phyloP scores from a whole-genome alignment of 441 rosid genomes.

The Gossypium davidsonii region DNA sequence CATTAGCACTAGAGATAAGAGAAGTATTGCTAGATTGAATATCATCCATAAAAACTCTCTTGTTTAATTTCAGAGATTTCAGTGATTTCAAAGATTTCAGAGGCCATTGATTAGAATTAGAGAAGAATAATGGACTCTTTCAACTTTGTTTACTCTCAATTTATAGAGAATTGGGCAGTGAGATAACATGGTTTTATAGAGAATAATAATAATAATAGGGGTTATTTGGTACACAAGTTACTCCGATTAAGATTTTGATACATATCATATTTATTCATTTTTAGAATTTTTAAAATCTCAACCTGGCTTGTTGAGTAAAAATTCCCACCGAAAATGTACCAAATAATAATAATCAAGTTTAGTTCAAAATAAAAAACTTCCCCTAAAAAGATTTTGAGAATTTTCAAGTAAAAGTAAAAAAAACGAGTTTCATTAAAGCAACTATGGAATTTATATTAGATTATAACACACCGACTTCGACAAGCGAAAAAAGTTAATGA shows the following conservation, averaged over 20 bases:
- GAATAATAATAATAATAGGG: neutral
- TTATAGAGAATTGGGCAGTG: neutral
- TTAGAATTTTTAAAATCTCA: too few species aligned
- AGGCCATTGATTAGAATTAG: neutral
- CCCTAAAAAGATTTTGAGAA: too few species aligned
- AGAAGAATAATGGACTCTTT: neutral
- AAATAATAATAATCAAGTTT: neutral
- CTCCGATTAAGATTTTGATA: too few species aligned
- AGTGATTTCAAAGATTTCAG: neutral
- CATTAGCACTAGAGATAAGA: neutral
- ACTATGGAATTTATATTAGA: too few species aligned
- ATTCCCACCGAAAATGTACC: fast-evolving
- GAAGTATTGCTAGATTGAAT: neutral
- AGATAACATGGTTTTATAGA: neutral
- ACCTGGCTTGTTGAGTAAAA: too few species aligned
- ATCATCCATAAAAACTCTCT: neutral
- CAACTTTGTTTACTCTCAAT: neutral
- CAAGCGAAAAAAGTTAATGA: neutral
- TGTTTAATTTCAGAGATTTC: neutral
- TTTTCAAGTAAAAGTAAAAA: too few species aligned
- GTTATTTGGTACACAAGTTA: too few species aligned
- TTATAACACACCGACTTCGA: too few species aligned
- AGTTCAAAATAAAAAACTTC: too few species aligned
- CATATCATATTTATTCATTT: too few species aligned
- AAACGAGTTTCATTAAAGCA: too few species aligned